A percentile compares a stretch with the other conserved stretches of the same genome.
These are phyloP conservation scores for Colletotrichum echinochloae DNA, from an alignment of 2,329 filamentous ascomycete species.

Conservation along the genomic window DNA sequence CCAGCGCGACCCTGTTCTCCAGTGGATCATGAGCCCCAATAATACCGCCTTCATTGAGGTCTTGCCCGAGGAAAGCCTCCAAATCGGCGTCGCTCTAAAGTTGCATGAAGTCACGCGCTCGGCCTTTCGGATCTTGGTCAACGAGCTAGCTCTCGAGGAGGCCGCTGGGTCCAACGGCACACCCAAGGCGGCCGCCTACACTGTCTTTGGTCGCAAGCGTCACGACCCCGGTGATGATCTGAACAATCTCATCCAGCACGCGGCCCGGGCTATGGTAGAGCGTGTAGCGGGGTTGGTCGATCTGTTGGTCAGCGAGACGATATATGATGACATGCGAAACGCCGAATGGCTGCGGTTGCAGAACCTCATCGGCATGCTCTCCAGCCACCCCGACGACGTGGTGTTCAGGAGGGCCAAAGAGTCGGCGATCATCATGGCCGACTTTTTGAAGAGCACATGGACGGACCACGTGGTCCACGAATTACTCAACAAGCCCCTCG, in stretches of 20 bases:
- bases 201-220: constrained; percentile 60
- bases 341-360: constrained; percentile 51
- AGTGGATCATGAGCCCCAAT: constrained; percentile 67
- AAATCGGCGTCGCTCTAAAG: constrained; percentile 64
- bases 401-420: constrained; percentile 32
- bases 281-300: constrained; percentile 53
- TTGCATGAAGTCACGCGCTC: constrained; percentile 56
- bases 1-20: constrained; percentile 60
- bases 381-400: background rate
- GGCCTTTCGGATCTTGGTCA: constrained; percentile 72
- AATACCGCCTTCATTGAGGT: constrained; percentile 73
- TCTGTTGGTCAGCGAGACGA: constrained; percentile 49
- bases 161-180: constrained; percentile 43
- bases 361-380: constrained; percentile 46
- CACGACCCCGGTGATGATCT: constrained; percentile 65
- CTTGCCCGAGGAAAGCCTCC: constrained; percentile 70
- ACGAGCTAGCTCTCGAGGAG: constrained; percentile 67
- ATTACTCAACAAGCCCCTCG: background rate
- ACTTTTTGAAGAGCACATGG: constrained; percentile 22
- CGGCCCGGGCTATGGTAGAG: constrained; percentile 64
- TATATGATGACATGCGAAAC: constrained; percentile 48
- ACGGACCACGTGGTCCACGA: constrained; percentile 30
- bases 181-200: constrained; percentile 42
- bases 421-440: constrained; percentile 42
- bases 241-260: constrained; percentile 69